phyloP scores from a whole-genome alignment of 1,284 basidiomycete genomes.

The Inonotus hispidus region DNA sequence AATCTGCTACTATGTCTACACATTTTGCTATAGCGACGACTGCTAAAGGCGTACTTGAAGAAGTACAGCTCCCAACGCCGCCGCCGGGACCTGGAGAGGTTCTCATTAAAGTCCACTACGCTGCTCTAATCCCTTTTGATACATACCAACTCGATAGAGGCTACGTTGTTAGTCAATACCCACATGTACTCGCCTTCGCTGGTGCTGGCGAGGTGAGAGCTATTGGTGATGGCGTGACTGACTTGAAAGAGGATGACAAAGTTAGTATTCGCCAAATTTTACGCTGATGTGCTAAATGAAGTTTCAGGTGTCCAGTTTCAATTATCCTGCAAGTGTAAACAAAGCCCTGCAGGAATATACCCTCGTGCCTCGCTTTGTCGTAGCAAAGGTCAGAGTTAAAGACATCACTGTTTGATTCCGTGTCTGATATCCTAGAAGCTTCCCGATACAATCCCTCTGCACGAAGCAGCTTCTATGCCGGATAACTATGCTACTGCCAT shows the following conservation, averaged over 20 bases:
- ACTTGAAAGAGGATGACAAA: slow-evolving; percentile 39
- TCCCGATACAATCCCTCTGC: slow-evolving; percentile 35
- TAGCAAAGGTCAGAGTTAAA: slow-evolving; percentile 36
- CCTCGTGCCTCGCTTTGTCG: slow-evolving; percentile 30
- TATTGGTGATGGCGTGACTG: slow-evolving; percentile 36
- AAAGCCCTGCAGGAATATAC: slow-evolving; percentile 42
- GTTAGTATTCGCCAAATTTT: slow-evolving; percentile 25
- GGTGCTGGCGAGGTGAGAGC: slow-evolving; percentile 36
- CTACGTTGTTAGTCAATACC: slow-evolving; percentile 32
- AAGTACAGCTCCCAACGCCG: slow-evolving; percentile 36
- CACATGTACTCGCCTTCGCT: slow-evolving; percentile 37
- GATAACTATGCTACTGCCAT: slow-evolving; percentile 48
- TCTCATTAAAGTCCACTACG: slow-evolving; percentile 42
- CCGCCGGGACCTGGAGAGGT: slow-evolving; percentile 38
- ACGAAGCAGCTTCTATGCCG: slow-evolving; percentile 42
- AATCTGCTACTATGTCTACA: slow-evolving; percentile 20
- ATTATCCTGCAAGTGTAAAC: slow-evolving; percentile 25
- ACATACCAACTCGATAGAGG: slow-evolving; percentile 37
- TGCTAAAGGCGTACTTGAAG: slow-evolving; percentile 32
- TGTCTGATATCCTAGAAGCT: slow-evolving; percentile 25
- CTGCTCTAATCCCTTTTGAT: slow-evolving; percentile 38
- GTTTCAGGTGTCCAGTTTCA: slow-evolving; percentile 35
- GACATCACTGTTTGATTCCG: neutral
- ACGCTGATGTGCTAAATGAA: neutral
- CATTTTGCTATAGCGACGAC: slow-evolving; percentile 39